Evolutionary conservation across 805 yeast genomes (phyloP).

Genomic region (Candida boidinii): DNA sequence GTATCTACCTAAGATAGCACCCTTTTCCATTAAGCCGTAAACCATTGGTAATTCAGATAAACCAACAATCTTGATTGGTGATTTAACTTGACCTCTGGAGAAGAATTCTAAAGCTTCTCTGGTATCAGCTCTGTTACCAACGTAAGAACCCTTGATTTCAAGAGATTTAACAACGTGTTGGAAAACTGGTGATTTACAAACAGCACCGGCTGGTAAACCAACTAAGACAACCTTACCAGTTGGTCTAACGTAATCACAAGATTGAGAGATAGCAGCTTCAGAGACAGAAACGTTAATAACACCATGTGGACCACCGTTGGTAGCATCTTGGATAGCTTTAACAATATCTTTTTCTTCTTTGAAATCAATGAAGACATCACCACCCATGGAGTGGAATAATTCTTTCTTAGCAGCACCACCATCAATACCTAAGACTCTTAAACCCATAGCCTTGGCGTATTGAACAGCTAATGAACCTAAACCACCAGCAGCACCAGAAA

Average conservation of each 20-base stretch:
- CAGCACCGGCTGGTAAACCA: conserved; percentile 58
- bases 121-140: conserved; percentile 54
- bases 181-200: conserved; percentile 42
- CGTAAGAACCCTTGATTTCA: conserved; percentile 48
- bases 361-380: conserved; percentile 40
- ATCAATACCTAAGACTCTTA: conserved; percentile 38
- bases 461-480: conserved; percentile 43
- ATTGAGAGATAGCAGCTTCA: conserved; percentile 36
- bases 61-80: conserved; percentile 49
- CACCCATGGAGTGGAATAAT: conserved; percentile 32
- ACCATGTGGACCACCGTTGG: conserved; percentile 46
- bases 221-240: conserved; percentile 55
- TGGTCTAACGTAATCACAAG: conserved; percentile 32
- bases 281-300: conserved; percentile 46
- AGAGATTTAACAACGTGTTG: conserved; percentile 46
- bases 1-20: conserved; percentile 56
- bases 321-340: conserved; percentile 29
- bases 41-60: conserved; percentile 39
- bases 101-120: conserved; percentile 52
- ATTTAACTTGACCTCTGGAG: conserved; percentile 39
- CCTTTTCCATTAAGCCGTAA: conserved; percentile 49
- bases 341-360: conserved; percentile 30
- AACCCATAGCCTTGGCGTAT: conserved; percentile 43
- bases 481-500: conserved; percentile 46
- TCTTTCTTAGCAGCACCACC: conserved; percentile 39